Conservation (phyloP, 139 green algal species). For the Raphidocelis subcapitata region DNA sequence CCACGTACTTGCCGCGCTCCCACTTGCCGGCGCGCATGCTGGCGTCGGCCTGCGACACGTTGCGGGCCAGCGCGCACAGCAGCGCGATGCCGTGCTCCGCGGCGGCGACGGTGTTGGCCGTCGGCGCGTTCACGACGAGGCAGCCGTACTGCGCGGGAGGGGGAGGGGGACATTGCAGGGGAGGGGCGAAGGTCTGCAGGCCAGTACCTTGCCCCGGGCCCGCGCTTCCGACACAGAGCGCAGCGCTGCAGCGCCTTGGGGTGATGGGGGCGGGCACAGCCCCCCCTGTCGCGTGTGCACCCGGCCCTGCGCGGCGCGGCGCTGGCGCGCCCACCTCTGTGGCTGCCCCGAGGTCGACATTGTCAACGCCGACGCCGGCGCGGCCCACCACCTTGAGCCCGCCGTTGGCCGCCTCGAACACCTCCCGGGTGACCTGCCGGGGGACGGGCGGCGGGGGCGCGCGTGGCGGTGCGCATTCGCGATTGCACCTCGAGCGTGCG, state of each 20-base stretch:
- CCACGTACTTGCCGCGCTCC: conserved; percentile 85
- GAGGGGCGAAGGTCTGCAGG: not conserved
- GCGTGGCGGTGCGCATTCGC: too few species aligned
- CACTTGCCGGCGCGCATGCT: conserved; percentile 90
- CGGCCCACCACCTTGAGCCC: conserved; percentile 94
- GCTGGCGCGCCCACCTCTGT: conserved; percentile 84
- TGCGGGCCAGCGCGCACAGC: conserved; percentile 82
- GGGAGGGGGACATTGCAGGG: not conserved
- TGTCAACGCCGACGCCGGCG: conserved; percentile 95
- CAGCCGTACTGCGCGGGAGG: conserved; percentile 61
- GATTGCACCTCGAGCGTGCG: too few species aligned
- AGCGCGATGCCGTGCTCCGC: conserved; percentile 97
- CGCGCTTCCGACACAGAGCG: too few species aligned
- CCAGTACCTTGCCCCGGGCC: too few species aligned
- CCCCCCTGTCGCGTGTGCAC: too few species aligned
- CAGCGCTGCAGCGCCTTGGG: too few species aligned
- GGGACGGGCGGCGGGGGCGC: too few species aligned
- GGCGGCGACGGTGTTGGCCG: conserved; percentile 95
- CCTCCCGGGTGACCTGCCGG: conserved; percentile 82
- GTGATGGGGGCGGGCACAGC: too few species aligned
- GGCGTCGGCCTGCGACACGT: conserved; percentile 84
- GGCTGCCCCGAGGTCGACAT: conserved; percentile 92
- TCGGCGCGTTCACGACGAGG: conserved; percentile 98
- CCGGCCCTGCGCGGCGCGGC: too few species aligned
- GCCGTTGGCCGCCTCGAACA: conserved; percentile 91